Evolutionary conservation across 352 stramenopile species (phyloP), one percentile per base, ranked within the genome.

Genomic region (Phytophthora europaea): DNA sequence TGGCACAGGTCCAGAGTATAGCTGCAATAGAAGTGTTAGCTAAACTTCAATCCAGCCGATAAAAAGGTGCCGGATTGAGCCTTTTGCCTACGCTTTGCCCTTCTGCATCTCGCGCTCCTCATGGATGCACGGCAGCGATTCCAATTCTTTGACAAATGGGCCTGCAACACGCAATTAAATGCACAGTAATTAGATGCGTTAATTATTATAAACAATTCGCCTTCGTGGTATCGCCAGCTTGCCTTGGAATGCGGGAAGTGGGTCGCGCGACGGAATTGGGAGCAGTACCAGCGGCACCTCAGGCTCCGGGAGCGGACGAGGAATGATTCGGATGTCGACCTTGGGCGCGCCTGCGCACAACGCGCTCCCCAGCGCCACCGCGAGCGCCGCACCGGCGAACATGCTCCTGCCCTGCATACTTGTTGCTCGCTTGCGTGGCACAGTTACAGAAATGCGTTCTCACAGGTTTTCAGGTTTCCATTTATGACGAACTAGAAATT

Each of bases 281-380:
- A 72, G 67, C 48, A 73, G 28, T 13, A 65, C 47, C 6, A 66
- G 68, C 18, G 60, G 28, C 15, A 45, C 43, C 43, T 72, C 52
- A 31, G 57, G 20, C 60, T 72, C 67, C 1, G 63, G 50, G 0
- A 61, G 63, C 16, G 81, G 74, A 1, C 85, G 84, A 53, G 76
- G 52, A 18, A 92, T 78, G 28, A 94, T 67, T 7, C 76, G 79
- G 56, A 94, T 94, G n/a, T 81, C 70, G n/a, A 92, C 78, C 56
- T 81, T 91, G 22, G 80, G 84, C 2, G 77, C 77, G 18, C 75
- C 87, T 0, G 57, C 51, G 48, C 82, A 88, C 23, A 80, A 26
- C n/a, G 66, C 40, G 53, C 65, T 65, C 10, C 54, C 61, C 1
- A 85, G 54, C 52, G 71, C 67, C 22, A 83, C n/a, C 23, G 58